Base-by-base conservation (phyloP, 139 green algal genomes). In the Chlorella sp. region DNA sequence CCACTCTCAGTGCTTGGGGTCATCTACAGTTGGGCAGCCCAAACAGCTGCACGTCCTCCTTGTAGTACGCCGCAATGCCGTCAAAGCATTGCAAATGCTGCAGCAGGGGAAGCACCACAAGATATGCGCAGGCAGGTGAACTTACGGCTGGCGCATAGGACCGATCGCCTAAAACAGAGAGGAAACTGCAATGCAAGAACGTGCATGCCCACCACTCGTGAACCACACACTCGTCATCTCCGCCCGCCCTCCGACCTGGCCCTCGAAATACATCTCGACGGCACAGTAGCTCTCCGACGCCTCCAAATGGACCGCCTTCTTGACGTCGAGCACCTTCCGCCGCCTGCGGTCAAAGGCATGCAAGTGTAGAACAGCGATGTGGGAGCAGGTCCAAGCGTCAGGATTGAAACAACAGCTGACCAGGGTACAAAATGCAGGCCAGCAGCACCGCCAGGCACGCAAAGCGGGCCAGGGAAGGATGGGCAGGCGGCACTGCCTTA, bases 71-170 rank as follows among this genome's bases (percentile, higher is more conserved):
- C 16, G 26, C n/a, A 12, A 88, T 48, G 21, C 66, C 84, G 19
- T 88, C 84, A 24, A 88, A 88, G 84, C 84, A 88, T 22, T 26
- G 34, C 9, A 18, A 40, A 40, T 88, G 79, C 79, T 85, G 42
- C 79, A 37, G 34, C 34, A 53, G 34, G 71, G 32, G 11, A 22
- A 30, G 71, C 71, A 22, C 71, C 37, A 19, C 71, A 78, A 19
- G 28, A 78, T 9, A 57, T 9, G 9, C 48, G 5, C 5, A 57
- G 48, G 48, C 9, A 5, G 7, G 48, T 16, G 48, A 57, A 9
- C 48, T 57, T 57, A n/a, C n/a, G n/a, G n/a, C n/a, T n/a, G n/a
- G n/a, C n/a, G n/a, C n/a, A n/a, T n/a, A n/a, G n/a, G n/a, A n/a
- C n/a, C n/a, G n/a, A n/a, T n/a, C n/a, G n/a, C n/a, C n/a, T 18